These are phyloP conservation scores for Fusarium sp. DNA, from an alignment of 2,329 filamentous ascomycete genomes.

Conservation along the genomic window DNA sequence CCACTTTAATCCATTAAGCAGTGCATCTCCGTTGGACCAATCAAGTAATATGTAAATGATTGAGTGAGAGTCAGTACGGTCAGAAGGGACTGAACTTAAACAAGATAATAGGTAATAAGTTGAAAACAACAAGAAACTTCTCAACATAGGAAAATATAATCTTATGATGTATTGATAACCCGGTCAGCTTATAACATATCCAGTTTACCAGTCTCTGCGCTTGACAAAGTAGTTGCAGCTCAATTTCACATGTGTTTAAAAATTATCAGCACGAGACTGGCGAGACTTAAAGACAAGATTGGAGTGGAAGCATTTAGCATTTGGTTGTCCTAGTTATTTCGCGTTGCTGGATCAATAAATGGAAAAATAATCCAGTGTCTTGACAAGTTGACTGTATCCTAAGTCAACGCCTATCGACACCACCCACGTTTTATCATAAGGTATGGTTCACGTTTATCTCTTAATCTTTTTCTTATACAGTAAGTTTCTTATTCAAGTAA, in stretches of 20 bases:
- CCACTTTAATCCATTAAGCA: conserved; percentile 34
- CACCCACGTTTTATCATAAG: conserved; percentile 25
- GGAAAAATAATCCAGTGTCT: conserved; percentile 28
- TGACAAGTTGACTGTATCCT: conserved; percentile 20
- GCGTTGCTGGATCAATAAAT: neutral
- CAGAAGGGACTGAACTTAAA: neutral
- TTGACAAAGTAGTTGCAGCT: neutral
- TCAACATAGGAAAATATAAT: neutral
- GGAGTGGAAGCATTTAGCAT: neutral
- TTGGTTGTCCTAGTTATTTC: neutral
- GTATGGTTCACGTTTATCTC: conserved; percentile 15
- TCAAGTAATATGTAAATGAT: neutral
- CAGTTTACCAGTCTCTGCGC: neutral
- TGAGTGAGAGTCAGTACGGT: neutral
- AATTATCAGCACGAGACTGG: neutral
- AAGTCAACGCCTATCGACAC: conserved; percentile 41
- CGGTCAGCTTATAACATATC: neutral
- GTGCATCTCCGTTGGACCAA: neutral
- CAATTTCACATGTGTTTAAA: neutral
- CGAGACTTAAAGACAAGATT: neutral
- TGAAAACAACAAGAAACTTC: too few species aligned
- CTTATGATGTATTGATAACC: neutral
- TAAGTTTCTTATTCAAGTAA: neutral
- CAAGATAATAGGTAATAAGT: too few species aligned
- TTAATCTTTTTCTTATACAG: neutral